Percentiles rank a stretch among this genome's conserved stretches.
phyloP scores from a whole-genome alignment of 2,329 filamentous ascomycete genomes.

The Chaetothyriales sp. region DNA sequence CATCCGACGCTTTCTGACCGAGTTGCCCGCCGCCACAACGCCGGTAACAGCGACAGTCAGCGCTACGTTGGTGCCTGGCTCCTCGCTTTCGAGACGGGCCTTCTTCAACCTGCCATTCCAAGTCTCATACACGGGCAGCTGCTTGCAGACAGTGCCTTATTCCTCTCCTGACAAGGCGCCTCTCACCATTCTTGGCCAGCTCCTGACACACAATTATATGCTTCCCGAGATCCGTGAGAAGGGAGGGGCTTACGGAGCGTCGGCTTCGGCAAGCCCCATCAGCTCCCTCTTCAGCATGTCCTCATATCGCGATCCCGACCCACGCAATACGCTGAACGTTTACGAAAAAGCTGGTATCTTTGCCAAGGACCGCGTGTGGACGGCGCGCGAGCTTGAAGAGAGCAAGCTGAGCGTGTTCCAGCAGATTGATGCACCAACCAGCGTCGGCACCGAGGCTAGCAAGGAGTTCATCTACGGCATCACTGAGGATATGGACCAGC shows the following conservation, averaged over 20 bases:
- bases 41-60: conserved; percentile 21
- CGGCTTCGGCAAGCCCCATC: conserved; percentile 64
- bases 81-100: conserved; percentile 43
- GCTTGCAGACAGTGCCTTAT: conserved; percentile 73
- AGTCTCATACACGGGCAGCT: conserved; percentile 81
- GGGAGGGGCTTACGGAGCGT: conserved; percentile 87
- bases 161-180: conserved; percentile 58
- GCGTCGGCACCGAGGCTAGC: conserved; percentile 80
- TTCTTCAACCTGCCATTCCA: conserved; percentile 95
- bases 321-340: conserved; percentile 69
- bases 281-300: conserved; percentile 88
- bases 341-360: conserved; percentile 71
- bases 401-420: conserved; percentile 95
- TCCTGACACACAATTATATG: conserved; percentile 89
- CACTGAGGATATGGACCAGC: conserved; percentile 77
- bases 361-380: conserved; percentile 70
- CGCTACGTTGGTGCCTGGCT: conserved; percentile 20
- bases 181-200: conserved; percentile 74
- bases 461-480: conserved; percentile 70
- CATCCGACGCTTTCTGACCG: conserved; percentile 54
- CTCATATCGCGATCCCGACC: conserved; percentile 92
- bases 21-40: conserved; percentile 33
- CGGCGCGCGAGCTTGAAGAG: conserved; percentile 74
- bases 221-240: conserved; percentile 97
- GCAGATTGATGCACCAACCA: conserved; percentile 69